Base-by-base conservation (phyloP, 2,329 filamentous ascomycete species). In the Apiospora saccharicola region DNA sequence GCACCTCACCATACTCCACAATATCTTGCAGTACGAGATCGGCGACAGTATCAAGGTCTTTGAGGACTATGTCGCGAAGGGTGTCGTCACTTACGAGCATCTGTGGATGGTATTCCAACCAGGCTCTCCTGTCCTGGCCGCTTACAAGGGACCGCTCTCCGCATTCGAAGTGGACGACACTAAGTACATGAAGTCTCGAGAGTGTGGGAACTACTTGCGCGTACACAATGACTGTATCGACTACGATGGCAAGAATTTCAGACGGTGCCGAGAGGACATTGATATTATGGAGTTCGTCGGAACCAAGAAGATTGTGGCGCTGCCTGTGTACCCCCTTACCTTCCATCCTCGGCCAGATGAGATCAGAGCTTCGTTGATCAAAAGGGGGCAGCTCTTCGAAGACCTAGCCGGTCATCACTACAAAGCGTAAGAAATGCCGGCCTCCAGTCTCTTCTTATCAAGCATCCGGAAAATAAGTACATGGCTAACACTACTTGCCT, bases 61-160 rank as follows among this genome's bases (percentile, higher is more conserved):
- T 34, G 81, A 86, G 61, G 88, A 90, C 71, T 86, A 88, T 70
- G 81, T 88, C 73, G 78, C 81, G 74, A 88, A 90, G 73, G 83
- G 85, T 0, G 87, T 89, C 67, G 85, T 90, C 69, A 86, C 86
- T 0, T 89, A 86, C 69, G 82, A 85, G 16, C 84, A 90, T 67
- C 80, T 86, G 13, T 89, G 86, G 87, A 85, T 86, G n/a, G 83
- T 89, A 41, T 88, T 89, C 76, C 82, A 84, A 69, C 87, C 87
- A 0, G 85, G 85, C 0, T 19, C 51, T 1, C 51, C 81, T 6
- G 76, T 88, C 1, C 82, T 84, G 69, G 81, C 83, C 0, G 77
- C 79, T 8, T 22, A 57, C 14, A 57, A 79, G 82, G 73, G 81
- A 83, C 70, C 85, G 82, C 12, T 82, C 81, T 16, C 78, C 82